A percentile compares a stretch with the other conserved stretches of the same genome.
phyloP scores from a whole-genome alignment of 805 yeast species.

The Komagataella pastoris region DNA sequence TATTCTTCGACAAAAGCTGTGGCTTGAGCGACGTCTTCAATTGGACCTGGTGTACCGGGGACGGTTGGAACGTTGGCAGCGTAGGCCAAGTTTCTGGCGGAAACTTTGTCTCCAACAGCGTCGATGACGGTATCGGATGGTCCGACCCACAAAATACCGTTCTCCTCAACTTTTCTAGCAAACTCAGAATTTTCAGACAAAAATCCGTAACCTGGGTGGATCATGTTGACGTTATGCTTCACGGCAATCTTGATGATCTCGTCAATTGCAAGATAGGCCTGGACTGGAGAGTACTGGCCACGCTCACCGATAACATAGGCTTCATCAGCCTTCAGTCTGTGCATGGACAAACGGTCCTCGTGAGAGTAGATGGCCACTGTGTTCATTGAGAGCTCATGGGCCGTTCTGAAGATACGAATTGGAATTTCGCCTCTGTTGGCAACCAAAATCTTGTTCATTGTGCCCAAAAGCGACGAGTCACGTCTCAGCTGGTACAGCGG shows the following conservation, averaged over 20 bases:
- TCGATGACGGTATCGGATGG: slow-evolving; percentile 84
- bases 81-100: slow-evolving; percentile 81
- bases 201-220: slow-evolving; percentile 91
- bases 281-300: slow-evolving; percentile 90
- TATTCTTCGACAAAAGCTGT: slow-evolving; percentile 62
- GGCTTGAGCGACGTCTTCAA: slow-evolving; percentile 70
- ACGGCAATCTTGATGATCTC: slow-evolving; percentile 83
- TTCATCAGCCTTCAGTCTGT: slow-evolving; percentile 88
- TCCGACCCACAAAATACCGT: slow-evolving; percentile 93
- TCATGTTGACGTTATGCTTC: slow-evolving; percentile 67
- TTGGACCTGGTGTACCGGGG: slow-evolving; percentile 98
- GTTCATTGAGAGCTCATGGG: slow-evolving; percentile 94
- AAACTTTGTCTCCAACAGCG: slow-evolving; percentile 92
- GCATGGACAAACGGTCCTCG: slow-evolving; percentile 91
- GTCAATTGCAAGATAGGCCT: slow-evolving; percentile 90
- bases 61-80: slow-evolving; percentile 81
- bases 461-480: slow-evolving; percentile 31
- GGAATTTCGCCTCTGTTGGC: slow-evolving; percentile 84
- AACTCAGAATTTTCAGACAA: slow-evolving; percentile 85
- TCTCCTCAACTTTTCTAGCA: slow-evolving; percentile 81
- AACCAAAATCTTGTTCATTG: slow-evolving; percentile 53
- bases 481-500: slow-evolving; percentile 22
- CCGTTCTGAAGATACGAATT: slow-evolving; percentile 85
- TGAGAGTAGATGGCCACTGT: slow-evolving; percentile 96
- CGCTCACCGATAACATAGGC: slow-evolving; percentile 82